A percentile compares a stretch with the other conserved stretches of the same genome.
These are phyloP conservation scores for Paecilomyces variotii DNA, from an alignment of 2,329 filamentous ascomycete genomes.

Conservation along the genomic window DNA sequence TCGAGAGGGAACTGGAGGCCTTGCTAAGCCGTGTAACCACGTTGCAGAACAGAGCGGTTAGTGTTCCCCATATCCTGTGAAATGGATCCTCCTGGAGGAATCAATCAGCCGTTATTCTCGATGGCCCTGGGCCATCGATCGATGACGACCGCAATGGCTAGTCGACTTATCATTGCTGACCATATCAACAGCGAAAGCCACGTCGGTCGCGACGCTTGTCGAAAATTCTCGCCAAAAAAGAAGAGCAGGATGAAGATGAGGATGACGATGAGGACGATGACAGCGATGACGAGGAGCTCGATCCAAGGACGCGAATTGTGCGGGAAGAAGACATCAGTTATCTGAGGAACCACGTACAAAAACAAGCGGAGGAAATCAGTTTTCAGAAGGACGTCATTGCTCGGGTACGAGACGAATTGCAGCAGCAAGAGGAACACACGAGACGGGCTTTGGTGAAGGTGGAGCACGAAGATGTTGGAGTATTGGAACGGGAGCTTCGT, in stretches of 20 bases:
- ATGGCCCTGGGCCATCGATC: conserved; percentile 21
- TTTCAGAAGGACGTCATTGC: conserved; percentile 79
- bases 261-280: conserved; percentile 24
- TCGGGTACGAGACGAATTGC: conserved; percentile 75
- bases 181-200: conserved; percentile 31
- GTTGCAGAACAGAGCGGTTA: conserved; percentile 68
- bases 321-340: conserved; percentile 77
- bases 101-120: conserved; percentile 1
- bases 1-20: conserved; percentile 76
- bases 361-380: conserved; percentile 86
- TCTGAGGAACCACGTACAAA: conserved; percentile 82
- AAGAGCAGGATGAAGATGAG: conserved; percentile 22
- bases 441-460: conserved; percentile 74
- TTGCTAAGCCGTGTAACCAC: conserved; percentile 70
- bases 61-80: conserved; percentile 5
- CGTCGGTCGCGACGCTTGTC: conserved; percentile 28
- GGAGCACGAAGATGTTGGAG: conserved; percentile 78
- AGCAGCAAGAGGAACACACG: conserved; percentile 77
- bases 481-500: conserved; percentile 84
- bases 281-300: conserved; percentile 46
- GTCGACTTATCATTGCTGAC: conserved; percentile 15
- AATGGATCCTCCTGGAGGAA: background rate
- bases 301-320: conserved; percentile 39
- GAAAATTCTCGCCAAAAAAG: conserved; percentile 12
- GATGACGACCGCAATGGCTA: background rate